A percentile compares a stretch with the other conserved stretches of the same genome.
phyloP scores from a whole-genome alignment of 83 land plant genomes.

The Picea mariana region DNA sequence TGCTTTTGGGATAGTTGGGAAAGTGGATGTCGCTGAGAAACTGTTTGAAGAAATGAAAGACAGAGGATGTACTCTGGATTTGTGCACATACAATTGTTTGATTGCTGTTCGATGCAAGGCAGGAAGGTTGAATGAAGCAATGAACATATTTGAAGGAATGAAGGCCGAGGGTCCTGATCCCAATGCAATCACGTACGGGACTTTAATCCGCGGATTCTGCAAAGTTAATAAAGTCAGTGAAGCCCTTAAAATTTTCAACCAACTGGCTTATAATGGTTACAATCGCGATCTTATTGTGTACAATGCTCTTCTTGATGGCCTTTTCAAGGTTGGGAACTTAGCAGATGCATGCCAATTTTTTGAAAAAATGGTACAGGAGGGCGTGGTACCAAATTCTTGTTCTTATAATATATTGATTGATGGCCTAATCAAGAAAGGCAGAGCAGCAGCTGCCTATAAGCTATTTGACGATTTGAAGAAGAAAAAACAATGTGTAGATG shows the following conservation, averaged over 20 bases:
- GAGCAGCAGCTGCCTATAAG: conserved; percentile 48
- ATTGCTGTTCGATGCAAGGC: conserved; percentile 34
- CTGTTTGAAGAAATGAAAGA: conserved; percentile 62
- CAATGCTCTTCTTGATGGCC: conserved; percentile 54
- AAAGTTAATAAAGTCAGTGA: conserved; percentile 39
- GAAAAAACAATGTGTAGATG: conserved; percentile 63
- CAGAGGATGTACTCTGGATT: conserved; percentile 35
- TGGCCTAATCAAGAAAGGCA: conserved; percentile 61
- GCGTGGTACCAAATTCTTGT: conserved; percentile 46
- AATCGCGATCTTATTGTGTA: conserved; percentile 38
- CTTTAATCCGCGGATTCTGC: conserved; percentile 56
- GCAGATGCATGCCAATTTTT: conserved; percentile 60
- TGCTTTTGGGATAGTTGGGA: conserved; percentile 64
- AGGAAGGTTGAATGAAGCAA: conserved; percentile 55
- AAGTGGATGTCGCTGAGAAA: conserved; percentile 32
- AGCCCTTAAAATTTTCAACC: conserved; percentile 43
- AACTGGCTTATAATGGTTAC: conserved; percentile 49
- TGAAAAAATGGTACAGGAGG: conserved; percentile 63
- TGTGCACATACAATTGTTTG: conserved; percentile 66
- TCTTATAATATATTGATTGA: conserved; percentile 68
- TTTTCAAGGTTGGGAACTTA: conserved; percentile 55
- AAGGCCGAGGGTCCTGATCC: conserved; percentile 64
- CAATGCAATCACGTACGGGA: conserved; percentile 49
- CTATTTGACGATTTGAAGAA: conserved; percentile 68
- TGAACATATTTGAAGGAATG: conserved; percentile 48